These are phyloP conservation scores for Gilbertella persicaria DNA, from an alignment of 371 early-diverging fungal species.

Conservation along the genomic window DNA sequence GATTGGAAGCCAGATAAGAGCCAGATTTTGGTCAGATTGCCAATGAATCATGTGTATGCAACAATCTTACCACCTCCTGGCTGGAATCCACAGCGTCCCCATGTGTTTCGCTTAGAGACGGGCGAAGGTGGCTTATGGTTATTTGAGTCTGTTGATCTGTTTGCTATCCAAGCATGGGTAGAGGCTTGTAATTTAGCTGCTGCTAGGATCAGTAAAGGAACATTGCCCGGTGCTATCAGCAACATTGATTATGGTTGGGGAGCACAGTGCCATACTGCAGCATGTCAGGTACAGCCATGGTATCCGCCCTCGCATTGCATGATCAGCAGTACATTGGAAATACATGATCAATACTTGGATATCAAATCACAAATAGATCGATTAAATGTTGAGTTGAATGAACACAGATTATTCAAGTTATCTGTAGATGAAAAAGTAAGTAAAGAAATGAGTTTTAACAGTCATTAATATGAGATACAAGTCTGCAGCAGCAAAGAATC, in stretches of 20 bases:
- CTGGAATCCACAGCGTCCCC: slow-evolving; percentile 26
- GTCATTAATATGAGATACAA: background rate
- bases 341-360: slow-evolving; percentile 17
- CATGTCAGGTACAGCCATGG: slow-evolving; percentile 23
- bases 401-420: slow-evolving; percentile 20
- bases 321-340: slow-evolving; percentile 15
- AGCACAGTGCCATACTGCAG: slow-evolving; percentile 2
- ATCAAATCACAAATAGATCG: slow-evolving; percentile 10
- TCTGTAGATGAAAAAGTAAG: slow-evolving; percentile 18
- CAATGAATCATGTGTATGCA: slow-evolving; percentile 26
- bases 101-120: slow-evolving; percentile 34
- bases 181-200: slow-evolving; percentile 27
- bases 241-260: slow-evolving; percentile 45
- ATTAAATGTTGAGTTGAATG: slow-evolving; percentile 7
- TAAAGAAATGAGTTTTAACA: background rate
- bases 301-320: slow-evolving; percentile 30
- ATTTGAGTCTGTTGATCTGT: slow-evolving; percentile 26
- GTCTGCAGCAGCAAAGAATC: slow-evolving; percentile 2
- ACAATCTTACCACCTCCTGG: slow-evolving; percentile 24
- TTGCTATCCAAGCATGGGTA: slow-evolving; percentile 30
- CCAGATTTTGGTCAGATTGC: slow-evolving; percentile 4
- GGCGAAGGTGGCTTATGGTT: slow-evolving; percentile 36
- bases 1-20: slow-evolving; percentile 20
- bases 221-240: slow-evolving; percentile 31
- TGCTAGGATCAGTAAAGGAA: slow-evolving; percentile 30